Evolutionary conservation across 306 rosid species (phyloP).

Genomic region (Lotus japonicus): DNA sequence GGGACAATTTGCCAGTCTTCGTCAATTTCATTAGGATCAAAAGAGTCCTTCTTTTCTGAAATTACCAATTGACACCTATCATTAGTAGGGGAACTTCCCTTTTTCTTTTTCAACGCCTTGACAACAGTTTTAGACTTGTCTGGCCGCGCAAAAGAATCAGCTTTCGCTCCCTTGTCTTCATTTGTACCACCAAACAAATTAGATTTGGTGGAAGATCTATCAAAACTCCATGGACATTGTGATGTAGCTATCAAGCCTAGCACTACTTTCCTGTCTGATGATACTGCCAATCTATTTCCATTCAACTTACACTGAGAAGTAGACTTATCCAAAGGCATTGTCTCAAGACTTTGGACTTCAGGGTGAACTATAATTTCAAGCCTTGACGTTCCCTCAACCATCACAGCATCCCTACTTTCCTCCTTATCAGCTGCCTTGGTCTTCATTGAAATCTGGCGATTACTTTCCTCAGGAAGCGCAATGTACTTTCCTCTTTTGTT

Average conservation of each 20-base stretch:
- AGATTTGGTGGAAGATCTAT: conserved; percentile 24
- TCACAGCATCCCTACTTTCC: conserved; percentile 6
- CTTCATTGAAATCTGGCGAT: conserved; percentile 24
- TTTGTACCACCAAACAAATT: conserved; percentile 22
- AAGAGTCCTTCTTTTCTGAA: conserved; percentile 26
- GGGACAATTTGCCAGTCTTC: conserved; percentile 14
- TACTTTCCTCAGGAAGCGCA: conserved; percentile 24
- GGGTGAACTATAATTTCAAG: conserved; percentile 34
- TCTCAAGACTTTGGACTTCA: conserved; percentile 16
- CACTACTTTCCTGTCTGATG: conserved; percentile 34
- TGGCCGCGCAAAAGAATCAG: conserved; percentile 1
- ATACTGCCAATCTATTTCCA: conserved; percentile 9
- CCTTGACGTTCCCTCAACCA: conserved; percentile 29
- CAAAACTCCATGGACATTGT: conserved; percentile 50
- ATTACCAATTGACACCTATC: conserved; percentile 36
- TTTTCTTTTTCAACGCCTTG: conserved; percentile 34
- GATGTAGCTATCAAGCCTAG: conserved; percentile 58
- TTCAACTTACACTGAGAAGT: background rate
- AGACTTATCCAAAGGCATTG: conserved; percentile 19
- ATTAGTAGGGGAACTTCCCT: conserved; percentile 17
- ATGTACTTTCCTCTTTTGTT: conserved; percentile 6
- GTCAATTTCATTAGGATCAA: conserved; percentile 13
- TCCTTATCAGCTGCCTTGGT: conserved; percentile 17
- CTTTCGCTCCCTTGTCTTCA: conserved; percentile 42
- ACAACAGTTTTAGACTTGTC: conserved; percentile 30